Evolutionary conservation across 345 rosid genomes (phyloP).

Genomic region (Chamaenerion angustifolium): DNA sequence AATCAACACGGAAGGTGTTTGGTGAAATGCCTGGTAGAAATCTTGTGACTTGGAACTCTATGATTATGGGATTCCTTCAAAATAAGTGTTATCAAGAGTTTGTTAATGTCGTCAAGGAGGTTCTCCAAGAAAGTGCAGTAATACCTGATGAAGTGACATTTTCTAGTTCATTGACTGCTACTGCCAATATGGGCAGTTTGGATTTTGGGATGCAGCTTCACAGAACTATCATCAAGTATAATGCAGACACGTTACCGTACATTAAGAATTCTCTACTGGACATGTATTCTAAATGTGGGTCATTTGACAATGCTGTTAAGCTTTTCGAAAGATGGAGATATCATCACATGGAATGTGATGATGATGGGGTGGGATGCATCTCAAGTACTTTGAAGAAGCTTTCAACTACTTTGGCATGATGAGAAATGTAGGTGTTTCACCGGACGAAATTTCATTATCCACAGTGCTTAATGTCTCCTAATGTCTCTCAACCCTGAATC

Average conservation of each 20-base stretch:
- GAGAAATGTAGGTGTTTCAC: constrained; percentile 19
- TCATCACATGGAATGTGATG: constrained; percentile 26
- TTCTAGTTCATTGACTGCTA: constrained; percentile 27
- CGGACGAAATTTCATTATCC: constrained; percentile 31
- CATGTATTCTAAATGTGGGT: constrained; percentile 21
- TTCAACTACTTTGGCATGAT: constrained; percentile 18
- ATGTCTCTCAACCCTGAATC: constrained; percentile 18
- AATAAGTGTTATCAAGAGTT: constrained; percentile 11
- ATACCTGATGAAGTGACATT: constrained; percentile 22
- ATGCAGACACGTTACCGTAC: constrained; percentile 14
- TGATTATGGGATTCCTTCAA: too few species aligned
- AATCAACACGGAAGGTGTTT: constrained; percentile 22
- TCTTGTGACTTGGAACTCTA: too few species aligned
- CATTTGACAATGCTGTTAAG: constrained; percentile 15
- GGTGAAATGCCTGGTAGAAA: too few species aligned
- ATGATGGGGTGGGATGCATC: constrained; percentile 20
- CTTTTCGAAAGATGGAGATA: constrained; percentile 17
- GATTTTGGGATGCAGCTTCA: constrained; percentile 29
- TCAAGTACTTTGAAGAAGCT: constrained; percentile 19
- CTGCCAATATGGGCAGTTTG: constrained; percentile 14
- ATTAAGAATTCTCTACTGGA: constrained; percentile 27
- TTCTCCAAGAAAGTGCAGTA: constrained; percentile 11
- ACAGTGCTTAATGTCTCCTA: constrained; percentile 28
- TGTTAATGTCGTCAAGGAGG: constrained; percentile 11
- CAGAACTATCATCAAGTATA: constrained; percentile 16